Evolutionary conservation across 1,139 yeast genomes (phyloP), one percentile per base, ranked within the genome.

Genomic region (Sugiyamaella pinicola): DNA sequence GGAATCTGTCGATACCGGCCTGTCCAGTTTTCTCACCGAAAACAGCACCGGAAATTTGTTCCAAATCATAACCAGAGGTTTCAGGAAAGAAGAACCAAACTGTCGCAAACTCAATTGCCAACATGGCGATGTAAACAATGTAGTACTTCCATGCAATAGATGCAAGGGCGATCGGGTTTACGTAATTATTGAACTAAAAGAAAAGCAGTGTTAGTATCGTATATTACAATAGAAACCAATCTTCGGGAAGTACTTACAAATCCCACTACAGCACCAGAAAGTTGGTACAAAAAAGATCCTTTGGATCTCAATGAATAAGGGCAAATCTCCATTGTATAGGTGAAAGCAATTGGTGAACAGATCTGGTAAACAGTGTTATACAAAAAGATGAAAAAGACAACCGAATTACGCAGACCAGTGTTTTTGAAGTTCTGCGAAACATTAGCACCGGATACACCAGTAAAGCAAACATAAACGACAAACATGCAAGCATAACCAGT

Each of bases 71-170:
- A 39, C 96, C 95, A 3, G 95, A 82, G 42, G 95, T 82, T 73
- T 93, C 99, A 29, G 98, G 98, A 67, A 90, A 87, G 66, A 88
- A 82, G 78, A 89, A 85, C 72, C 75, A 86, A 44, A 87, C 87
- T 66, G 87, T 50, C 18, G 49, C 26, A 39, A 54, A 52, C 50
- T 59, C 58, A 21, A 59, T 58, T 7, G 53, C 53, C 12, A 61
- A 51, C 60, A 60, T 56, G 50, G 48, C 48, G 34, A 51, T 52
- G 61, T 67, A 74, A 15, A 74, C 51, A 50, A 81, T 79, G 66
- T 82, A 82, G 69, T 80, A 82, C 62, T 78, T 80, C 84, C 84
- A 81, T 35, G 71, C 73, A 58, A 82, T 77, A 37, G 78, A 77
- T 54, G 74, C 81, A 80, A 82, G 76, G 33, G 84, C 86, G 62